Conservation (phyloP, 768 basidiomycete genomes). For the Xerocomus spinulosus region DNA sequence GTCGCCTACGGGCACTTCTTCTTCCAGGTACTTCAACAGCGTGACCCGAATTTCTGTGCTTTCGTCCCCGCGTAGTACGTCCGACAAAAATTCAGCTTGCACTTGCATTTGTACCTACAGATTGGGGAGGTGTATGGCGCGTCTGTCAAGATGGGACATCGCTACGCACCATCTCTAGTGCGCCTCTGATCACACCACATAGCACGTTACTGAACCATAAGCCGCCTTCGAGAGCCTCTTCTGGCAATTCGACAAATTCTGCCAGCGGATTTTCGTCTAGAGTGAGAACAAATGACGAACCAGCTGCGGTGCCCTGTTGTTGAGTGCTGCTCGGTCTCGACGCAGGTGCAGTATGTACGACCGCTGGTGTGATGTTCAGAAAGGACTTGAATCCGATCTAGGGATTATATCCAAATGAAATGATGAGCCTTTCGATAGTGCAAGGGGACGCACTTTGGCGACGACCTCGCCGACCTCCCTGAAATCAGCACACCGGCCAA, state of each 20-base stretch:
- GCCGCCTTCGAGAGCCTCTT: constrained; percentile 87
- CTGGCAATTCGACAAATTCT: constrained; percentile 95
- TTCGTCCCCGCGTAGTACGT: constrained; percentile 90
- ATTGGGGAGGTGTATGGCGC: constrained; percentile 13
- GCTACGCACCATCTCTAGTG: constrained; percentile 86
- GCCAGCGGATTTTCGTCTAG: constrained; percentile 95
- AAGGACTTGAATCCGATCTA: constrained; percentile 99
- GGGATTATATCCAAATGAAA: not conserved
- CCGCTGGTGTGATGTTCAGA: constrained; percentile 82
- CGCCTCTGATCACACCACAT: constrained; percentile 89
- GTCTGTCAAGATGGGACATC: not conserved
- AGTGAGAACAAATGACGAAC: constrained; percentile 73
- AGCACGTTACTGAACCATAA: constrained; percentile 97
- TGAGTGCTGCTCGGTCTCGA: constrained; percentile 43
- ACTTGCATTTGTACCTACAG: constrained; percentile 93
- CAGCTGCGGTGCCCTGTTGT: constrained; percentile 40
- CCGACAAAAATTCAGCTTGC: constrained; percentile 82
- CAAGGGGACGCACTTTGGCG: constrained; percentile 62
- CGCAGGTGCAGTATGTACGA: constrained; percentile 62
- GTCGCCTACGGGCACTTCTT: constrained; percentile 91
- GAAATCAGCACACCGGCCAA: constrained; percentile 92
- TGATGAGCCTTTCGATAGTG: not conserved
- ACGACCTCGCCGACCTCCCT: constrained; percentile 93
- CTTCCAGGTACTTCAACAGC: constrained; percentile 88
- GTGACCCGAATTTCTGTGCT: constrained; percentile 90